Percentiles rank a stretch among this genome's conserved stretches.
Evolutionary conservation across 306 rosid species (phyloP).

Genomic region (Gynostemma pentaphyllum): DNA sequence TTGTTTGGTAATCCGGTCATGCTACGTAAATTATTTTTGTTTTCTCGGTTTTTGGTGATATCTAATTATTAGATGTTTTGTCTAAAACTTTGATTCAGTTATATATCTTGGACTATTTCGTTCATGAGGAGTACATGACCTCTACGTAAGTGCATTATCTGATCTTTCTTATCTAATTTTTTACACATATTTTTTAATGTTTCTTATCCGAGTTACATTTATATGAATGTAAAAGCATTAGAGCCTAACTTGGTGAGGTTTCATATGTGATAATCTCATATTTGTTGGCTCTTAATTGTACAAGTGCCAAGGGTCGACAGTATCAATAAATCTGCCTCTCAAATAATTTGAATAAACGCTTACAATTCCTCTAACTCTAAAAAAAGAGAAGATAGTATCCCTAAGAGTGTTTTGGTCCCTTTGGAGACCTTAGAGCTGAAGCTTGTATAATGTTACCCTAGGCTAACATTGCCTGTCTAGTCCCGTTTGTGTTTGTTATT

Average conservation of each 20-base stretch:
- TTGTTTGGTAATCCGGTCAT: constrained; percentile 46
- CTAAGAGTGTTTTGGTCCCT: not conserved
- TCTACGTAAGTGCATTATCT: constrained; percentile 67
- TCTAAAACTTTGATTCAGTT: constrained; percentile 34
- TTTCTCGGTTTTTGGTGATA: not conserved
- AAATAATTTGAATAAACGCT: not conserved
- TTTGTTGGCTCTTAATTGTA: not conserved
- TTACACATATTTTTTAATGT: not conserved
- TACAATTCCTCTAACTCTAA: not conserved
- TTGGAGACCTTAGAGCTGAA: not conserved
- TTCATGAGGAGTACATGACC: constrained; percentile 94
- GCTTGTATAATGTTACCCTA: not conserved
- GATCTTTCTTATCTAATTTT: not conserved
- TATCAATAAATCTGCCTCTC: not conserved
- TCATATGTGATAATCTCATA: not conserved
- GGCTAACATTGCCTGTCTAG: not conserved
- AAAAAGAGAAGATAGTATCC: not conserved
- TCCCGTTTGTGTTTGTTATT: not conserved
- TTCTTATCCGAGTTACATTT: not conserved
- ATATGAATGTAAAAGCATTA: not conserved
- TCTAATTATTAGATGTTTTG: constrained; percentile 9
- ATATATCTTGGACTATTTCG: constrained; percentile 80
- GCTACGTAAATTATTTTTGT: constrained; percentile 4
- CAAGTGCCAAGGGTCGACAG: not conserved
- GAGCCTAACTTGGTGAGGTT: not conserved